Conservation (phyloP, 495 filamentous ascomycete species). For the Penicillium crystallinum region DNA sequence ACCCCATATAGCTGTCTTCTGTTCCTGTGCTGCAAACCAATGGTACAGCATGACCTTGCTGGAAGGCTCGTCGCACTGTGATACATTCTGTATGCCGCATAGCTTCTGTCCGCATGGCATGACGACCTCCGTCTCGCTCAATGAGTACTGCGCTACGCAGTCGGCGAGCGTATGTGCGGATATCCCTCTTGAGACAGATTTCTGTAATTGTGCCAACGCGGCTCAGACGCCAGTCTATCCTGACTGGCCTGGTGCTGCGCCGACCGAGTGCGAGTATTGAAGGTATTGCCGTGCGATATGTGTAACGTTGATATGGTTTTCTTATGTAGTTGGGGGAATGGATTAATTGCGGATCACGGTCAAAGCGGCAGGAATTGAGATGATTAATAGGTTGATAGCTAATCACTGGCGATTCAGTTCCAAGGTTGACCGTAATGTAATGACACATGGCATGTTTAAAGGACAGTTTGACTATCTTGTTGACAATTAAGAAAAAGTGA, state of each 20-base stretch:
- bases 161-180: background rate
- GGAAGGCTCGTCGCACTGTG: constrained; percentile 2
- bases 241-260: constrained; percentile 9
- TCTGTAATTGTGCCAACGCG: background rate
- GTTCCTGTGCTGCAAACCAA: constrained; percentile 19
- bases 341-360: too few relatives aligned
- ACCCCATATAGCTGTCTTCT: constrained; percentile 14
- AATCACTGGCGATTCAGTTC: too few relatives aligned
- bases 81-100: constrained; percentile 27
- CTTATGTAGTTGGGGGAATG: too few relatives aligned
- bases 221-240: constrained; percentile 11
- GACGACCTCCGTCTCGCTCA: background rate
- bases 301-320: background rate
- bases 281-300: background rate
- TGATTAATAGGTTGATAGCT: too few relatives aligned
- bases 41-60: constrained; percentile 21
- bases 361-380: too few relatives aligned
- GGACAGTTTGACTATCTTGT: too few relatives aligned
- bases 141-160: constrained; percentile 5
- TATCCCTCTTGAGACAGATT: background rate
- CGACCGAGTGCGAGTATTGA: constrained; percentile 17
- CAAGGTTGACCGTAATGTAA: too few relatives aligned
- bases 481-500: too few relatives aligned
- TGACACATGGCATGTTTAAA: too few relatives aligned
- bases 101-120: constrained; percentile 12